Percentiles rank a stretch among this genome's conserved stretches.
phyloP scores from a whole-genome alignment of 2,329 filamentous ascomycete species.

The Ophiostoma ips region DNA sequence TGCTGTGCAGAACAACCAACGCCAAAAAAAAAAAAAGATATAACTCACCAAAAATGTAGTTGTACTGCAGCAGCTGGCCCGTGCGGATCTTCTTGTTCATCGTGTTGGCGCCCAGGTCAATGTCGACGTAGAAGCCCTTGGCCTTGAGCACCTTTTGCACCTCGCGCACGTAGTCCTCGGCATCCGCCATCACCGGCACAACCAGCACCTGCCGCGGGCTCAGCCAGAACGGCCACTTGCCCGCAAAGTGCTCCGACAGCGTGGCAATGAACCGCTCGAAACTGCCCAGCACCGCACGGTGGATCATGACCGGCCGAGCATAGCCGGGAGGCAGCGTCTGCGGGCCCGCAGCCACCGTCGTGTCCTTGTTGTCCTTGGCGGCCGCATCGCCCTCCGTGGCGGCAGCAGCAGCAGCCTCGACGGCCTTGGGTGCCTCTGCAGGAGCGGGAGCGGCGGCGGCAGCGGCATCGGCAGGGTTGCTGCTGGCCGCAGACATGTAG shows the following conservation, averaged over 20 bases:
- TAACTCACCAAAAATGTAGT: slow-evolving; percentile 61
- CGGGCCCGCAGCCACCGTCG: slow-evolving; percentile 16
- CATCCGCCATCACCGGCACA: slow-evolving; percentile 61
- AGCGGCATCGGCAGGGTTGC: slow-evolving; percentile 1
- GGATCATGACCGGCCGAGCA: slow-evolving; percentile 73
- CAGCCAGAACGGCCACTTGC: slow-evolving; percentile 84
- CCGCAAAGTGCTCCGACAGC: slow-evolving; percentile 69
- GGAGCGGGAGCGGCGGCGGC: neutral
- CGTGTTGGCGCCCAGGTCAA: slow-evolving; percentile 62
- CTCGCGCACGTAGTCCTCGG: slow-evolving; percentile 61
- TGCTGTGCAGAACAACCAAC: too few species aligned
- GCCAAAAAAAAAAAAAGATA: neutral
- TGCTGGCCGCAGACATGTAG: slow-evolving; percentile 18
- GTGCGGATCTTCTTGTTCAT: slow-evolving; percentile 83
- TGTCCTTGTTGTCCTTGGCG: slow-evolving; percentile 23
- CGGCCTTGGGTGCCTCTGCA: slow-evolving; percentile 11
- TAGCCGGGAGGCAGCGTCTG: slow-evolving; percentile 53
- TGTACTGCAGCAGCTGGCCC: slow-evolving; percentile 68
- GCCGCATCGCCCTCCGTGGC: slow-evolving; percentile 15
- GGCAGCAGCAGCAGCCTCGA: slow-evolving; percentile 15
- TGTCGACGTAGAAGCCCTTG: slow-evolving; percentile 55
- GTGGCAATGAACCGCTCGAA: slow-evolving; percentile 54
- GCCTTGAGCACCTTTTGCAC: slow-evolving; percentile 54
- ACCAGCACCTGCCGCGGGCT: slow-evolving; percentile 71
- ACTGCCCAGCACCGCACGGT: slow-evolving; percentile 67